Evolutionary conservation across 257 asterid species (phyloP).

Genomic region (Solanum corneliomulleri): DNA sequence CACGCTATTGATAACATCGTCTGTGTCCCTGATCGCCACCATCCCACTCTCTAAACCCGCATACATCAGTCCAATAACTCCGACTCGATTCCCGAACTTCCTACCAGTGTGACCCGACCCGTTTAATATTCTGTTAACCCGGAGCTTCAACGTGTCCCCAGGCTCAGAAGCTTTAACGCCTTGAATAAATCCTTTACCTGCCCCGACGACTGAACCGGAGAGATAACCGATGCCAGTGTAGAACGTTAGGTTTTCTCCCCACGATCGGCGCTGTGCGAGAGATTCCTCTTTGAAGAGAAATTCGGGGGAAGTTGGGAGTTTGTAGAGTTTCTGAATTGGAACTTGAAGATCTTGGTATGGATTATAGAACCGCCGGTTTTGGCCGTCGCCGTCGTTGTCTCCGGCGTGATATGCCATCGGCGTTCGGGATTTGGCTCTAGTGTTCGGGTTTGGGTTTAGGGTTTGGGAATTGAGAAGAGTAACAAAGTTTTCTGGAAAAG

Average conservation of each 20-base stretch:
- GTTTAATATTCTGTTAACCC: conserved; percentile 4
- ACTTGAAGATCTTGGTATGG: conserved; percentile 6
- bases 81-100: conserved; percentile 6
- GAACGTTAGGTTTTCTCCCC: conserved; percentile 2
- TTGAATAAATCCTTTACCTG: background rate
- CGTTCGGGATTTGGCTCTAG: background rate
- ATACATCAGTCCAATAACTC: conserved; percentile 6
- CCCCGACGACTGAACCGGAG: background rate
- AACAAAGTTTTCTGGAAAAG: background rate
- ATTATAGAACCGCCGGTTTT: background rate
- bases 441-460: background rate
- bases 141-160: conserved; percentile 4
- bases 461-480: background rate
- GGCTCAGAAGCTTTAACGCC: conserved; percentile 6
- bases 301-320: background rate
- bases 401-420: conserved; percentile 1
- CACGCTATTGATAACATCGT: conserved; percentile 53
- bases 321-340: background rate
- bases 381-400: background rate
- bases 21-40: conserved; percentile 52
- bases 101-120: conserved; percentile 10
- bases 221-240: conserved; percentile 5
- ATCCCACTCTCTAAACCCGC: conserved; percentile 16
- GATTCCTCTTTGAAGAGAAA: background rate
- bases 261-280: conserved; percentile 1